phyloP scores from a whole-genome alignment of 2,329 filamentous ascomycete species.

The Nothopassalora personata region DNA sequence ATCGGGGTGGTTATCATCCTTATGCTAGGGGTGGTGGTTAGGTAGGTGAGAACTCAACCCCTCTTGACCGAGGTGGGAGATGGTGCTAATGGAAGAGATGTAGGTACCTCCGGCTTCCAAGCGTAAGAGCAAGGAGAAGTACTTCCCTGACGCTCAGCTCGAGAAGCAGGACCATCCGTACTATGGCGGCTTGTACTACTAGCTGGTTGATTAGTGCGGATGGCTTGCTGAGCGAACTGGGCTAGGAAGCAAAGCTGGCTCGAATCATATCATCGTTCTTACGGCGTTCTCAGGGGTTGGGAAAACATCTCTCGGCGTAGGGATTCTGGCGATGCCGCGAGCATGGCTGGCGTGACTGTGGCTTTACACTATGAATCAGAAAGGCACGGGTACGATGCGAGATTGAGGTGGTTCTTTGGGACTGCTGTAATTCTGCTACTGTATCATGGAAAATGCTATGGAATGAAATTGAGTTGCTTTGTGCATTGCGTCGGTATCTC shows the following conservation, averaged over 20 bases:
- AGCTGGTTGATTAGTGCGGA: neutral
- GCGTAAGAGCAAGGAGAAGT: neutral
- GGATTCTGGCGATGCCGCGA: no score
- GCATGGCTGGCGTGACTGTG: no score
- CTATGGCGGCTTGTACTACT: neutral
- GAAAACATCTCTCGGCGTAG: no score
- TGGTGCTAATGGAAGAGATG: neutral
- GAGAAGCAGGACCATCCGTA: neutral
- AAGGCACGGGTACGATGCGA: neutral
- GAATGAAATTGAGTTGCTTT: neutral
- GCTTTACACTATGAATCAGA: neutral
- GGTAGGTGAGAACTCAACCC: neutral
- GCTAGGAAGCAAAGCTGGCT: neutral
- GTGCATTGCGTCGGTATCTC: neutral
- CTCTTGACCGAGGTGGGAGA: neutral
- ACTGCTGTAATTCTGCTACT: neutral
- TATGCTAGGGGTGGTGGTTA: conserved; percentile 50
- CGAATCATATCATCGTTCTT: neutral
- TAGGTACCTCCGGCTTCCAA: conserved; percentile 1
- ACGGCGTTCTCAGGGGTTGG: no score
- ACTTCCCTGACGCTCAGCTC: neutral
- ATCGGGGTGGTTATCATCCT: conserved; percentile 68
- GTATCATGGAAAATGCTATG: neutral
- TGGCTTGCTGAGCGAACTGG: neutral
- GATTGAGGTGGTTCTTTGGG: no score